Conservation (phyloP, 805 yeast species). For the Schwanniomyces sp. region DNA sequence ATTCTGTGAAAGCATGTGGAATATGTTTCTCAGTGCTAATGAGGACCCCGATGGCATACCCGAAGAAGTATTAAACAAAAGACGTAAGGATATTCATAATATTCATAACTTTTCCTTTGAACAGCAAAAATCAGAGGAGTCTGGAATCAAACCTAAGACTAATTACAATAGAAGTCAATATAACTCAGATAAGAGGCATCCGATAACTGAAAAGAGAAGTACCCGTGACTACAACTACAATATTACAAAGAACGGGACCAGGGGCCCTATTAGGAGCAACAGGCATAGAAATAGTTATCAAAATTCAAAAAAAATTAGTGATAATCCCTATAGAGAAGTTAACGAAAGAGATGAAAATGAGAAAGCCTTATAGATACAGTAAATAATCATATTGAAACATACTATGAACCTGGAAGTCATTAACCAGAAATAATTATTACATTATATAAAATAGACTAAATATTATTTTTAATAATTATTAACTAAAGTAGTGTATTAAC, state of each 20-base stretch:
- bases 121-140: neutral
- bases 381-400: too few species aligned
- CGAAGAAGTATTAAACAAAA: conserved; percentile 6
- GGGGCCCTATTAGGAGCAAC: neutral
- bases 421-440: too few species aligned
- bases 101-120: neutral
- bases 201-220: neutral
- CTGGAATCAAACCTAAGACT: conserved; percentile 1
- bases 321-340: neutral
- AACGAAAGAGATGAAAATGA: neutral
- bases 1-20: conserved; percentile 48
- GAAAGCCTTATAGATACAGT: neutral
- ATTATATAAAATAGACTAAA: too few species aligned
- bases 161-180: conserved; percentile 27
- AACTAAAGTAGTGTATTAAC: neutral
- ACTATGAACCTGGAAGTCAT: too few species aligned
- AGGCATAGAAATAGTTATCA: neutral
- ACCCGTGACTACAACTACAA: neutral
- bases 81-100: conserved; percentile 5
- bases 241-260: neutral
- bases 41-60: conserved; percentile 49
- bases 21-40: conserved; percentile 43
- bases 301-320: neutral
- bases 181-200: conserved; percentile 8
- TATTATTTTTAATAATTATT: too few species aligned